phyloP scores from a whole-genome alignment of 2,329 filamentous ascomycete species.

The Arachnopeziza araneosa region DNA sequence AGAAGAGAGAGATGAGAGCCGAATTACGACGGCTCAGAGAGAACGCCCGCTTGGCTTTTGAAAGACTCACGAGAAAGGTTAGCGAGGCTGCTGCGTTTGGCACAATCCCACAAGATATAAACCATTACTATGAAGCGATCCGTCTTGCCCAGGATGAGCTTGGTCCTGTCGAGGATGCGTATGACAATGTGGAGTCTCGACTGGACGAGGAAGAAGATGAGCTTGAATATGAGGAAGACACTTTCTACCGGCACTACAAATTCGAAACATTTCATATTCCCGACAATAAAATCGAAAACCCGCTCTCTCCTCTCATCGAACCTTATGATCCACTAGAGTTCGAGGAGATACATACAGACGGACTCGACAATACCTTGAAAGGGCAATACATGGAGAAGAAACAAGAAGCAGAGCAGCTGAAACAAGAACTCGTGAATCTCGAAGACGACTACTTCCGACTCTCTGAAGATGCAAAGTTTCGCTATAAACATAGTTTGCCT shows the following conservation, averaged over 20 bases:
- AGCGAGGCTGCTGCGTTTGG: slow-evolving; percentile 13
- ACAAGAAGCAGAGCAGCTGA: slow-evolving; percentile 10
- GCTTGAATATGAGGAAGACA: slow-evolving; percentile 19
- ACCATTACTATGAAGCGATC: slow-evolving; percentile 13
- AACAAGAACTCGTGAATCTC: slow-evolving; percentile 13
- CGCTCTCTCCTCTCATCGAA: slow-evolving; percentile 13
- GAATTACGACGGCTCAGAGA: slow-evolving; percentile 13
- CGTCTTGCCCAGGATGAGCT: slow-evolving; percentile 16
- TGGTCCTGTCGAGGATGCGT: slow-evolving; percentile 14
- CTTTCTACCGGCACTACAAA: slow-evolving; percentile 16
- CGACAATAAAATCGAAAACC: slow-evolving; percentile 9
- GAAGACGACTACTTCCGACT: slow-evolving; percentile 13
- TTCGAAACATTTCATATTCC: slow-evolving; percentile 1
- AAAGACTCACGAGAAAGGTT: slow-evolving; percentile 14
- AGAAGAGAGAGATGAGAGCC: slow-evolving; percentile 6
- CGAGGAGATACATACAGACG: not conserved
- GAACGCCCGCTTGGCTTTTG: slow-evolving; percentile 7
- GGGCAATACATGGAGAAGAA: slow-evolving; percentile 13
- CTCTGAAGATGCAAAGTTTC: slow-evolving; percentile 12
- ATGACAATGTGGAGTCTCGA: slow-evolving; percentile 13
- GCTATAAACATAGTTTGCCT: slow-evolving; percentile 9
- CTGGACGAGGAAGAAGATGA: slow-evolving; percentile 17
- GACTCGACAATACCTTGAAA: slow-evolving; percentile 8
- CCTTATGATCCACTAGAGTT: slow-evolving; percentile 8
- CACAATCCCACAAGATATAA: slow-evolving; percentile 8